phyloP scores from a whole-genome alignment of 2,329 filamentous ascomycete species.

The Xylaria sp. region DNA sequence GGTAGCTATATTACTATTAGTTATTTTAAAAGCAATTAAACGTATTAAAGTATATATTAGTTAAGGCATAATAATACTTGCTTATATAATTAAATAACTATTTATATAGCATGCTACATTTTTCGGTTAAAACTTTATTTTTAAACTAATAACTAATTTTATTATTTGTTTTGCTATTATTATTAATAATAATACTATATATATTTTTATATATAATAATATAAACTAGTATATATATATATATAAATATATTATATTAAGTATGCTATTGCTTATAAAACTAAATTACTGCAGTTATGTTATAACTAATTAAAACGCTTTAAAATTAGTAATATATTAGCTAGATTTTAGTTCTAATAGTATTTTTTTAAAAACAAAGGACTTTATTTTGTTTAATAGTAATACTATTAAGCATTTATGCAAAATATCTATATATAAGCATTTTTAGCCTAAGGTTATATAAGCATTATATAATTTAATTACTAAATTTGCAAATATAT shows the following conservation, averaged over 20 bases:
- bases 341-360: neutral
- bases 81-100: too few species aligned
- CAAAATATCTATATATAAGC: slow-evolving; percentile 13
- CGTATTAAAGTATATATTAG: too few species aligned
- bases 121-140: too few species aligned
- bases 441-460: neutral
- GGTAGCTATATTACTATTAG: too few species aligned
- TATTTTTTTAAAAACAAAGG: neutral
- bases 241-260: neutral
- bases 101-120: too few species aligned
- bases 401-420: slow-evolving; percentile 6
- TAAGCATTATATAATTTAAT: slow-evolving; percentile 18
- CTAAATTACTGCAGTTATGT: neutral
- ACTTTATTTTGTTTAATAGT: neutral
- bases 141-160: too few species aligned
- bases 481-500: slow-evolving; percentile 12
- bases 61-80: too few species aligned
- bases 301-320: neutral
- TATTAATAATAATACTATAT: too few species aligned
- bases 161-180: too few species aligned
- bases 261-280: neutral
- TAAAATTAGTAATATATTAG: neutral
- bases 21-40: too few species aligned
- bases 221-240: too few species aligned
- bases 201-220: too few species aligned